A percentile compares a stretch with the other conserved stretches of the same genome.
Conservation (phyloP, 1,284 basidiomycete genomes). For the Trichosporon coremiiforme region DNA sequence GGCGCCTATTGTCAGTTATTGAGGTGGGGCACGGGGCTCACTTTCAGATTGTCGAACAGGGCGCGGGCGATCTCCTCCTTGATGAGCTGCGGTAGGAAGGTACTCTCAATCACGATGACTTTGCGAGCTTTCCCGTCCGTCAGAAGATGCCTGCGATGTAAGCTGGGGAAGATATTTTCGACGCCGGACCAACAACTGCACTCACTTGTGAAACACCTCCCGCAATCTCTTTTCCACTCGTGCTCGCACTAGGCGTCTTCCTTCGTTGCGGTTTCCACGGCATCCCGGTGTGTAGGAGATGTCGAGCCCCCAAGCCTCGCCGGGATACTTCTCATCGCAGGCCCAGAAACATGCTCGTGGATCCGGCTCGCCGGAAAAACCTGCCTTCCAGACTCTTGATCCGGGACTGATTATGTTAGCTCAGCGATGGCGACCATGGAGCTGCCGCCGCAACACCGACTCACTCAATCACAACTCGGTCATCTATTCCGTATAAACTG, state of each 20-base stretch:
- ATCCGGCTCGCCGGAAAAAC: conserved; percentile 57
- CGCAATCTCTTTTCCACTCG: conserved; percentile 69
- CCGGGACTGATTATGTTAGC: conserved; percentile 46
- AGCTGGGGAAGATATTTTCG: conserved; percentile 10
- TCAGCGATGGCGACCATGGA: not conserved
- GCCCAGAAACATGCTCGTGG: conserved; percentile 54
- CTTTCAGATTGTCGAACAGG: conserved; percentile 88
- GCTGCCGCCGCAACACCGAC: conserved; percentile 19
- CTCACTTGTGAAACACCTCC: conserved; percentile 81
- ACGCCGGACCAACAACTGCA: conserved; percentile 31
- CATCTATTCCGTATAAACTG: conserved; percentile 58
- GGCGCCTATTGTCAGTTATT: conserved; percentile 67
- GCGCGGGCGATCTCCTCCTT: conserved; percentile 84
- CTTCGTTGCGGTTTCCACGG: conserved; percentile 62
- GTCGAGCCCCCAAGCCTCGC: conserved; percentile 52
- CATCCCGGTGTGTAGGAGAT: conserved; percentile 36
- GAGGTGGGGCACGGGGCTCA: conserved; percentile 49
- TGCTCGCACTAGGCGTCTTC: conserved; percentile 69
- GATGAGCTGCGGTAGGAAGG: conserved; percentile 78
- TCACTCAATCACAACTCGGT: conserved; percentile 57
- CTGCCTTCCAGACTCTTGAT: conserved; percentile 57
- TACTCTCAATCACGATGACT: conserved; percentile 87
- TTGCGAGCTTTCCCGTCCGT: conserved; percentile 92
- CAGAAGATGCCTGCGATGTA: conserved; percentile 70
- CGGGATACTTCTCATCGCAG: conserved; percentile 19